phyloP scores from a whole-genome alignment of 2,329 filamentous ascomycete genomes.

The Ambrosiella xylebori region DNA sequence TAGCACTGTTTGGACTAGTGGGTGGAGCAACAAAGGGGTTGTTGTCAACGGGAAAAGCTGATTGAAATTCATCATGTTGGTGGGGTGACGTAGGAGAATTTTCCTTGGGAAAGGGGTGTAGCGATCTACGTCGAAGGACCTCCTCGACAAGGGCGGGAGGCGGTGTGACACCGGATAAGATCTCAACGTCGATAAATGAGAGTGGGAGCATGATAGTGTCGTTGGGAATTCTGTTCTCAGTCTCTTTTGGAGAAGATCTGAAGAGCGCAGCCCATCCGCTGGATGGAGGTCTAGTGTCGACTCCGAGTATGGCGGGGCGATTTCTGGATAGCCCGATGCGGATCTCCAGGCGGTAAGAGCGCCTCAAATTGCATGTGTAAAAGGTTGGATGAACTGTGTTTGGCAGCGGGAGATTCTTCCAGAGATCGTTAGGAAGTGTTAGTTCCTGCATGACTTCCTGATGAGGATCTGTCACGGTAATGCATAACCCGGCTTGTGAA shows the following conservation, averaged over 20 bases:
- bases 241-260: conserved; percentile 13
- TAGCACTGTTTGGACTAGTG: too few relatives aligned
- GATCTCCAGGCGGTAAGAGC: conserved; percentile 70
- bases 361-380: conserved; percentile 68
- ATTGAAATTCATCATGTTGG: background rate
- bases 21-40: too few relatives aligned
- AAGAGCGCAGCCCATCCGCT: conserved; percentile 4
- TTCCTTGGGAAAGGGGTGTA: background rate
- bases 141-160: conserved; percentile 48
- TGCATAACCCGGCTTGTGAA: conserved; percentile 51
- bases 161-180: conserved; percentile 78
- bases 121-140: background rate
- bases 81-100: background rate
- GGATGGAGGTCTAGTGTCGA: background rate
- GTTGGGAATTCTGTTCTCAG: conserved; percentile 22
- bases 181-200: conserved; percentile 52
- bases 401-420: conserved; percentile 56
- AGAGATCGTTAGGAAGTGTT: conserved; percentile 51
- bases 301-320: conserved; percentile 19
- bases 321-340: conserved; percentile 64
- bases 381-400: conserved; percentile 81
- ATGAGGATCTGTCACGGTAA: conserved; percentile 40
- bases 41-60: too few relatives aligned
- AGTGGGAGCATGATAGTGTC: conserved; percentile 67
- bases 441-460: conserved; percentile 48